A percentile compares a stretch with the other conserved stretches of the same genome.
Conservation (phyloP, 768 basidiomycete genomes). For the Crucibulum laeve region DNA sequence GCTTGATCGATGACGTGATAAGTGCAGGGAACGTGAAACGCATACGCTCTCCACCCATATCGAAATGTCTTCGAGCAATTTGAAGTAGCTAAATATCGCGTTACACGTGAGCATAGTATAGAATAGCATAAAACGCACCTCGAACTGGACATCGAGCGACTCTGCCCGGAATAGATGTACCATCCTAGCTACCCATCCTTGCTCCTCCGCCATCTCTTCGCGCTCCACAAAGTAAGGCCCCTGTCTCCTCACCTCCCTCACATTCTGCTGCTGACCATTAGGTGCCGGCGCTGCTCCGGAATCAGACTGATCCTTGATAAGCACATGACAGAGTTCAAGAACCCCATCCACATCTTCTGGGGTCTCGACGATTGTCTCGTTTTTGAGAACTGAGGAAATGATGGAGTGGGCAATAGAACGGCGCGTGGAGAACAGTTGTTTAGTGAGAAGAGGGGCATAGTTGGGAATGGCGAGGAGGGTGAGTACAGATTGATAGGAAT, state of each 20-base stretch:
- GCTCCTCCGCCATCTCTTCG: conserved; percentile 96
- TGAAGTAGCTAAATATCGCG: conserved; percentile 65
- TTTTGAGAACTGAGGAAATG: conserved; percentile 91
- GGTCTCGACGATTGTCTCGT: conserved; percentile 91
- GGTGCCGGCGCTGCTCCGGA: conserved; percentile 20
- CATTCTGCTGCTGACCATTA: conserved; percentile 19
- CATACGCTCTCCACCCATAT: conserved; percentile 91
- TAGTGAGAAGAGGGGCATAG: conserved; percentile 77
- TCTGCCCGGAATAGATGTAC: conserved; percentile 92
- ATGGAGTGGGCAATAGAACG: conserved; percentile 93
- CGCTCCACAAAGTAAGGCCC: conserved; percentile 63
- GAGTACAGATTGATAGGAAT: conserved; percentile 93
- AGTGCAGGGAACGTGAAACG: conserved; percentile 96
- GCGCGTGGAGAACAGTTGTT: conserved; percentile 87
- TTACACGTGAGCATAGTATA: conserved; percentile 3
- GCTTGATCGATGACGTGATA: conserved; percentile 88
- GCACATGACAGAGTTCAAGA: conserved; percentile 86
- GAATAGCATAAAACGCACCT: conserved; percentile 41
- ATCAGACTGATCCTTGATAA: conserved; percentile 83
- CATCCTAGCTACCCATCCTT: conserved; percentile 98
- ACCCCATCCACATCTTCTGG: conserved; percentile 95
- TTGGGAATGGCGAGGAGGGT: conserved; percentile 95
- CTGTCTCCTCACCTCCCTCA: conserved; percentile 48
- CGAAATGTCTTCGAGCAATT: conserved; percentile 86
- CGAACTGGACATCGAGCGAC: conserved; percentile 83